These are phyloP conservation scores for Ensete glaucum DNA, from an alignment of 176 grass and related monocot species.

Conservation along the genomic window DNA sequence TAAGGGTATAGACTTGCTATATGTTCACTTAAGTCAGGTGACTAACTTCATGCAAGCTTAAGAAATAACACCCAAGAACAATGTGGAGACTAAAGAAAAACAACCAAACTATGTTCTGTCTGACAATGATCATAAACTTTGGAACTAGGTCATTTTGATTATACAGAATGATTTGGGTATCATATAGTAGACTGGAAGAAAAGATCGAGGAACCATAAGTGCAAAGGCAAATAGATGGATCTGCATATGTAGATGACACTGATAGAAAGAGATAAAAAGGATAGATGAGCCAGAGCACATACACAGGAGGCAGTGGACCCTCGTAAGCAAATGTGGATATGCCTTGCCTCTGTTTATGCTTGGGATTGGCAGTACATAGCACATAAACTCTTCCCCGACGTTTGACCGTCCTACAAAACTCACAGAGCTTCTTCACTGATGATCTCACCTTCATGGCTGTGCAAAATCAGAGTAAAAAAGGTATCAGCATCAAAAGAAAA, in stretches of 20 bases:
- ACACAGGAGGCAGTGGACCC: slow-evolving; percentile 11
- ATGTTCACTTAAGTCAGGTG: no score
- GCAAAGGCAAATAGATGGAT: background rate
- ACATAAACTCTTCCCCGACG: slow-evolving; percentile 84
- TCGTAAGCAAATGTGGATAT: slow-evolving; percentile 64
- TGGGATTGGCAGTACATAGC: slow-evolving; percentile 70
- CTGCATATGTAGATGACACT: no score
- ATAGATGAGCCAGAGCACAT: slow-evolving; percentile 6
- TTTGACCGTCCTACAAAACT: slow-evolving; percentile 79
- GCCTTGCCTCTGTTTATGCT: slow-evolving; percentile 96
- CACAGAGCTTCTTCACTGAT: slow-evolving; percentile 86
- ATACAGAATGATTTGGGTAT: background rate
- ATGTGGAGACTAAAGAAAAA: no score
- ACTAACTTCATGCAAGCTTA: no score
- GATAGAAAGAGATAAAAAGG: slow-evolving; percentile 4
- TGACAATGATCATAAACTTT: background rate
- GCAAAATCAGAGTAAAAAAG: background rate
- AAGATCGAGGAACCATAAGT: background rate
- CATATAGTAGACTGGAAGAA: background rate
- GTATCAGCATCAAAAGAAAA: background rate
- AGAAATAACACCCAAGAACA: no score
- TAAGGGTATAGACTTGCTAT: no score
- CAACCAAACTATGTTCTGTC: background rate
- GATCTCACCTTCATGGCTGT: slow-evolving; percentile 81
- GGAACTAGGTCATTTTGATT: background rate